Evolutionary conservation across 2,329 filamentous ascomycete species (phyloP), one percentile per base, ranked within the genome.

Genomic region (Monilinia fructicola): DNA sequence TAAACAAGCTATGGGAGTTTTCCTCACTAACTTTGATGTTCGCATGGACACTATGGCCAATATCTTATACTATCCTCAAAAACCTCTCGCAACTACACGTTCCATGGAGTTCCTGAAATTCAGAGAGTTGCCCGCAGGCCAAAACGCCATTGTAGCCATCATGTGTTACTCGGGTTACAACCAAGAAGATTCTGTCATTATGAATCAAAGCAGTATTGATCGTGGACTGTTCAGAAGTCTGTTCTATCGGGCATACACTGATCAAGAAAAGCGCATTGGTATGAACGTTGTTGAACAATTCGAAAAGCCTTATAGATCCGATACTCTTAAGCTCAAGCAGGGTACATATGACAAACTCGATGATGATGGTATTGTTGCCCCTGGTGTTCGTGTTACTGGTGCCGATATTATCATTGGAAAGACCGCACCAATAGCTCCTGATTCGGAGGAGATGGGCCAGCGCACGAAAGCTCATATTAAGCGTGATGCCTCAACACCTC

Each of bases 41-140:
- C 93, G 95, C 70, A 98, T 99, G 94, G 95, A 99, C 76, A 99
- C 95, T 5, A 99, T 99, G 95, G 91, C 94, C 74, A 99, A 99
- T 74, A 96, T 99, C 77, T 87, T 99, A 4, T 99, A 99, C 80
- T 99, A 99, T 75, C 95, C 95, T 0, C 95, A 99, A 79, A 99
- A 99, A 78, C 95, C 95, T 10, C 85, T 99, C 62, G 95, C 93
- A 0, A 98, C 94, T 1, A 99, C 95, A 23, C 87, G 93, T 71
- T 97, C 94, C 4, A 99, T 99, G 96, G 95, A 99, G 78, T 98
- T 96, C 79, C 83, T 99, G 74, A 97, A 97, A 76, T 99, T 99
- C 88, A 87, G 95, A 80, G 95, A 99, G 79, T 83, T 99, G 67
- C 95, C 95, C 23, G 95, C 95, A 21, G 95, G 95, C 3, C 95